Conservation (phyloP, 164 flowering plant species). For the Platanus orientalis region DNA sequence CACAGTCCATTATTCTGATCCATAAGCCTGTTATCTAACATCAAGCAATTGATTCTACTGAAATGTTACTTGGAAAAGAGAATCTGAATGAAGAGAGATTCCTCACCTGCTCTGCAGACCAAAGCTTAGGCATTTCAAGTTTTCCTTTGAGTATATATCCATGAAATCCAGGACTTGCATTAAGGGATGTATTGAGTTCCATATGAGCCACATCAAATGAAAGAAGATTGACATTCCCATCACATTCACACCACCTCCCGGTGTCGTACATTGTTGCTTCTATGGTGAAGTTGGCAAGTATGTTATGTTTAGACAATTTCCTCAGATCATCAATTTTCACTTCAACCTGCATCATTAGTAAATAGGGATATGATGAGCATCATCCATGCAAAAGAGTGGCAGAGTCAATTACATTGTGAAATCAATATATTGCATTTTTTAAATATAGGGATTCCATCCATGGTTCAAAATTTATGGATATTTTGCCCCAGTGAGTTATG, state of each 20-base stretch:
- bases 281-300: slow-evolving; percentile 44
- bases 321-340: slow-evolving; percentile 57
- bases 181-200: slow-evolving; percentile 29
- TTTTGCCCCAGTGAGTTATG: too few species aligned
- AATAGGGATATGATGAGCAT: not conserved
- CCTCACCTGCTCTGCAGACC: slow-evolving; percentile 95
- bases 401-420: not conserved
- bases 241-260: slow-evolving; percentile 41
- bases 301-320: slow-evolving; percentile 30
- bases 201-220: slow-evolving; percentile 50
- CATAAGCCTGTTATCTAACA: not conserved
- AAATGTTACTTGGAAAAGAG: not conserved
- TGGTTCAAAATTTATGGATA: too few species aligned
- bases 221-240: slow-evolving; percentile 34
- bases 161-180: slow-evolving; percentile 45
- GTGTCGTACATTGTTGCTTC: slow-evolving; percentile 77
- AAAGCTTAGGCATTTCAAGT: slow-evolving; percentile 73
- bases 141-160: slow-evolving; percentile 65
- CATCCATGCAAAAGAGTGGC: not conserved
- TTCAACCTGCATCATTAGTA: slow-evolving; percentile 57
- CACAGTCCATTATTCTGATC: not conserved
- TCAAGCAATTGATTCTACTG: not conserved
- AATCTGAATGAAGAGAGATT: slow-evolving; percentile 9
- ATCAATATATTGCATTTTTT: not conserved
- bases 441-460: too few species aligned